phyloP scores from a whole-genome alignment of 805 yeast genomes.

The Lachancea thermotolerans region DNA sequence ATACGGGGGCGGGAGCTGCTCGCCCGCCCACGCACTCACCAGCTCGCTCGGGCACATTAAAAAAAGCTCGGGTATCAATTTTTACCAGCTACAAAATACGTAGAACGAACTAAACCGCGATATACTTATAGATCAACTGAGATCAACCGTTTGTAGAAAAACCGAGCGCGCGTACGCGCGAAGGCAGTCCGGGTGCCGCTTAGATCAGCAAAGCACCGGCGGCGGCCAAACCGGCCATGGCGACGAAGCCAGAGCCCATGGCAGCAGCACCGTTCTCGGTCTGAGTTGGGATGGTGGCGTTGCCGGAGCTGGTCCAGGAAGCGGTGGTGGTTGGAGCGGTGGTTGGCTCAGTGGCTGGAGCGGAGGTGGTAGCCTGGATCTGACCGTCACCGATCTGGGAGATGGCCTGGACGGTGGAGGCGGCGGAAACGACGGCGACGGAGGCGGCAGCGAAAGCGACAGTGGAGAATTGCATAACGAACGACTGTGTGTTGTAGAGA shows the following conservation, averaged over 20 bases:
- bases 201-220: slow-evolving; percentile 23
- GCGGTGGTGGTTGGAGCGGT: slow-evolving; percentile 16
- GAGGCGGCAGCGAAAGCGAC: slow-evolving; percentile 31
- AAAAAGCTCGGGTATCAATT: neutral
- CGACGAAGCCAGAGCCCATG: slow-evolving; percentile 15
- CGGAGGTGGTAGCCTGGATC: slow-evolving; percentile 18
- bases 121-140: neutral
- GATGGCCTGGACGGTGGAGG: slow-evolving; percentile 30
- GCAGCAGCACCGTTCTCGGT: slow-evolving; percentile 21
- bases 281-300: slow-evolving; percentile 13
- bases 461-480: slow-evolving; percentile 36
- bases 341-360: slow-evolving; percentile 25
- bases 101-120: neutral
- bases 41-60: no score
- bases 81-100: neutral
- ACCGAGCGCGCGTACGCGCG: neutral
- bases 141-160: neutral
- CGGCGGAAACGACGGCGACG: slow-evolving; percentile 25
- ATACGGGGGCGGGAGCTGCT: no score
- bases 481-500: neutral
- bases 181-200: neutral
- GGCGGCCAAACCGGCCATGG: slow-evolving; percentile 21
- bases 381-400: slow-evolving; percentile 40
- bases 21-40: no score
- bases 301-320: slow-evolving; percentile 18